A percentile compares a stretch with the other conserved stretches of the same genome.
These are phyloP conservation scores for Nidula microcarpa DNA, from an alignment of 768 basidiomycete genomes.

Conservation along the genomic window DNA sequence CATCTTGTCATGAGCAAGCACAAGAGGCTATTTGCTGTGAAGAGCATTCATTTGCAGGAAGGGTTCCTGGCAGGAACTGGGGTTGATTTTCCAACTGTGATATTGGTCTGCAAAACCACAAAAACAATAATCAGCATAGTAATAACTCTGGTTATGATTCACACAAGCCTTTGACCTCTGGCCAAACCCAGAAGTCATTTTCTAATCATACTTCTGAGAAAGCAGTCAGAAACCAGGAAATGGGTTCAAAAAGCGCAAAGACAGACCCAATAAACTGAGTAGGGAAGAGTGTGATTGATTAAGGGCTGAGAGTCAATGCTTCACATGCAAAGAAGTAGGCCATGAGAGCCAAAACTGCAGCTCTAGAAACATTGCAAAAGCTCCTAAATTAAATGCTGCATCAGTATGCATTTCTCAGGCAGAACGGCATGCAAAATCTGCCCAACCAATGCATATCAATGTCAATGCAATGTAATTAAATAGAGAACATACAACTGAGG, in stretches of 20 bases:
- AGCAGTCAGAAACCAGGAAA: too few relatives aligned
- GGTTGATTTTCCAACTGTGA: neutral
- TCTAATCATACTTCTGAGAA: too few relatives aligned
- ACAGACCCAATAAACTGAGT: neutral
- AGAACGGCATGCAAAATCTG: neutral
- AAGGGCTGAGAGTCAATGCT: slow-evolving; percentile 14
- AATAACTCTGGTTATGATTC: neutral
- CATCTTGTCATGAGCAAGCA: neutral
- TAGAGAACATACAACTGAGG: neutral
- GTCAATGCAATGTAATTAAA: neutral
- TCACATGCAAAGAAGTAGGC: slow-evolving; percentile 13
- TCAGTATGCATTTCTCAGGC: neutral
- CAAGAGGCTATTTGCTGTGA: too few relatives aligned
- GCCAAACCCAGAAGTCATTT: too few relatives aligned
- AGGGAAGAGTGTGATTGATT: slow-evolving; percentile 9
- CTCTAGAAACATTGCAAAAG: slow-evolving; percentile 4
- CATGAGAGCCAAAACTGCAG: slow-evolving; percentile 17
- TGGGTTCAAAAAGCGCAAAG: too few relatives aligned
- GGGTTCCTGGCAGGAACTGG: neutral
- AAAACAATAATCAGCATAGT: neutral
- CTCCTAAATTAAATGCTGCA: slow-evolving; percentile 2
- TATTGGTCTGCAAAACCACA: neutral
- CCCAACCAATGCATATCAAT: neutral
- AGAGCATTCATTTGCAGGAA: too few relatives aligned
- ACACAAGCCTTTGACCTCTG: too few relatives aligned